Percentiles rank a stretch among this genome's conserved stretches.
Conservation (phyloP, 2,329 filamentous ascomycete genomes). For the Elsinoe fawcettii region DNA sequence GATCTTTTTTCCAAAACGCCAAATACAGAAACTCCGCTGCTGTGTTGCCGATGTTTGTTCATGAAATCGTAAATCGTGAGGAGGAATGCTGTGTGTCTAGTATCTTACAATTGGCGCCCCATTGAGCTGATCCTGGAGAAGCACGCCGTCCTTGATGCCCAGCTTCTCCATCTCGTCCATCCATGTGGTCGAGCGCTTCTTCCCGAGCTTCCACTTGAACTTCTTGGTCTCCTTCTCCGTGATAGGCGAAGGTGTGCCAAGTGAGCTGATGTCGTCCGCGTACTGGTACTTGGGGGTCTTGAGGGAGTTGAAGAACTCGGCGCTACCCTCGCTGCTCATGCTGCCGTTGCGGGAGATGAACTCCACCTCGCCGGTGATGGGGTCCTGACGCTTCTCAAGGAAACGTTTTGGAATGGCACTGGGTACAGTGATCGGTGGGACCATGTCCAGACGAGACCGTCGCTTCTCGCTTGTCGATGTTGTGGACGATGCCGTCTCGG, state of each 20-base stretch:
- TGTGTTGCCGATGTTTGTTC: slow-evolving; percentile 8
- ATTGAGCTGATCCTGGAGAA: slow-evolving; percentile 32
- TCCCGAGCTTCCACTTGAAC: slow-evolving; percentile 27
- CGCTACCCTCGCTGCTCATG: background rate
- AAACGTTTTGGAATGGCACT: slow-evolving; percentile 3
- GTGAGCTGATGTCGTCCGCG: slow-evolving; percentile 18
- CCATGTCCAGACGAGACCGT: background rate
- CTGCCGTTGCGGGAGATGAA: slow-evolving; percentile 19
- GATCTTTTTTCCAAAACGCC: background rate
- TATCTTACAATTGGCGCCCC: slow-evolving; percentile 24
- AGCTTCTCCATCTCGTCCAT: slow-evolving; percentile 36
- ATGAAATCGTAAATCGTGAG: slow-evolving; percentile 14
- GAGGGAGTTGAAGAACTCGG: slow-evolving; percentile 16
- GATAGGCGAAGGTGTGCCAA: slow-evolving; percentile 16
- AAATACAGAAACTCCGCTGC: background rate
- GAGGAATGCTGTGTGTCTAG: slow-evolving; percentile 18
- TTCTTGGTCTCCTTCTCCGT: slow-evolving; percentile 21
- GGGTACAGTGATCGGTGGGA: background rate
- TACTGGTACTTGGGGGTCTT: slow-evolving; percentile 19
- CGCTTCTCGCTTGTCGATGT: background rate
- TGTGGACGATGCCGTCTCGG: background rate
- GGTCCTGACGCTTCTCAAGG: slow-evolving; percentile 2
- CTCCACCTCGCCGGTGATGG: background rate
- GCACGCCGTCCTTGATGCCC: slow-evolving; percentile 34
- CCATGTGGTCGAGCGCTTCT: slow-evolving; percentile 34